Conservation (phyloP, 768 basidiomycete species). For the Suillus hirtellus region DNA sequence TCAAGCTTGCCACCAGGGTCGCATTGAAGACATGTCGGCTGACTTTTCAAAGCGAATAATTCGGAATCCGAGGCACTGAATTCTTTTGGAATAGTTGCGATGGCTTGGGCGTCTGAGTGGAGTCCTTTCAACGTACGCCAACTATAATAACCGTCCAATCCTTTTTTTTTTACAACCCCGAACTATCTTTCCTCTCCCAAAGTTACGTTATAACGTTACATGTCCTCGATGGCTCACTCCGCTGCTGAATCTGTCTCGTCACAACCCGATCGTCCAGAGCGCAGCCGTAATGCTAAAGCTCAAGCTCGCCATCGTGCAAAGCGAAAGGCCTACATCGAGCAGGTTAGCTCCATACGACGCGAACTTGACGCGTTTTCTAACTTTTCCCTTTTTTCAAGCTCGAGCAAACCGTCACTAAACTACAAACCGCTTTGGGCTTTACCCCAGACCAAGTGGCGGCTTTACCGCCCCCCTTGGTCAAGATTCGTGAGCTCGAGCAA, state of each 20-base stretch:
- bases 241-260: constrained; percentile 42
- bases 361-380: constrained; percentile 13
- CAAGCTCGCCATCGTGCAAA: constrained; percentile 91
- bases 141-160: constrained; percentile 37
- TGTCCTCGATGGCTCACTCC: constrained; percentile 61
- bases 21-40: constrained; percentile 34
- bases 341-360: constrained; percentile 46
- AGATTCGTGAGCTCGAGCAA: constrained; percentile 81
- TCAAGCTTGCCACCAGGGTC: constrained; percentile 39
- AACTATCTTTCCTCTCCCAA: constrained; percentile 42
- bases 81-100: constrained; percentile 25
- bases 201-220: constrained; percentile 47
- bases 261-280: constrained; percentile 68
- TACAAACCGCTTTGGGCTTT: constrained; percentile 73
- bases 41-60: constrained; percentile 46
- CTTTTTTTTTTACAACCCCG: constrained; percentile 48
- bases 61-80: constrained; percentile 45
- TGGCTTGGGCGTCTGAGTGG: constrained; percentile 27
- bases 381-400: constrained; percentile 44
- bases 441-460: constrained; percentile 74
- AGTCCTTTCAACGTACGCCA: constrained; percentile 17
- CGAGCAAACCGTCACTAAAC: constrained; percentile 82
- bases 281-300: constrained; percentile 84
- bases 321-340: constrained; percentile 90
- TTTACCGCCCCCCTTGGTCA: constrained; percentile 68